Evolutionary conservation across 371 early-diverging fungal genomes (phyloP), one percentile per base, ranked within the genome.

Genomic region (Capniomyces stellatus): DNA sequence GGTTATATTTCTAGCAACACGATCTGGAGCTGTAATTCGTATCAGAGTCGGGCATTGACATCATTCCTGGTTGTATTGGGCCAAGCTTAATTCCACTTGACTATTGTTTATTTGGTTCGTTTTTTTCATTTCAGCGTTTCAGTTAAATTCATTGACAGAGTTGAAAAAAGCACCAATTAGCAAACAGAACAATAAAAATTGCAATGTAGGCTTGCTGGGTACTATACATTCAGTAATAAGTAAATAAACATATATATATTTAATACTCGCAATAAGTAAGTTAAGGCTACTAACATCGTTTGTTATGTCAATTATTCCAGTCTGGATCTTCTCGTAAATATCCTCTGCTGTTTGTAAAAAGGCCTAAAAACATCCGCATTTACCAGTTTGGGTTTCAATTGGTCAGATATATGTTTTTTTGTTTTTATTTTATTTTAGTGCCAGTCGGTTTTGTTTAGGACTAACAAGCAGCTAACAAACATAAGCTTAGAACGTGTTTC

Each of bases 271-370:
- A n/a, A n/a, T n/a, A n/a, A n/a, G n/a, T n/a, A n/a, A n/a, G n/a
- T n/a, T n/a, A n/a, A 41, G 18, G 18, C 41, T 10, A 29, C 28
- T 46, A 10, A 46, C 46, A 25, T 83, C 84, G 56, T 82, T 82
- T 41, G 74, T 75, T 23, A 83, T 71, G 46, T 77, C 80, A 60
- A 85, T 77, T 29, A 83, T 74, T 22, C 86, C 86, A 49, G 74
- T 67, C 57, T 82, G 78, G 31, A 87, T 85, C 73, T 87, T 87
- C 35, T 79, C 81, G 62, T 85, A 81, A n/a, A 87, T 82, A 57
- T 82, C 75, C 51, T 77, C 75, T 35, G 86, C 87, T 19, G 83
- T 82, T 54, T 76, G 71, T 30, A 76, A 72, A 65, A 85, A 87
- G 0, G 83, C 86, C 60, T 46, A 46, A 25, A 25, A 10, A 18